Base-by-base conservation (phyloP, 1,284 basidiomycete genomes). In the Phylloporus sp. region DNA sequence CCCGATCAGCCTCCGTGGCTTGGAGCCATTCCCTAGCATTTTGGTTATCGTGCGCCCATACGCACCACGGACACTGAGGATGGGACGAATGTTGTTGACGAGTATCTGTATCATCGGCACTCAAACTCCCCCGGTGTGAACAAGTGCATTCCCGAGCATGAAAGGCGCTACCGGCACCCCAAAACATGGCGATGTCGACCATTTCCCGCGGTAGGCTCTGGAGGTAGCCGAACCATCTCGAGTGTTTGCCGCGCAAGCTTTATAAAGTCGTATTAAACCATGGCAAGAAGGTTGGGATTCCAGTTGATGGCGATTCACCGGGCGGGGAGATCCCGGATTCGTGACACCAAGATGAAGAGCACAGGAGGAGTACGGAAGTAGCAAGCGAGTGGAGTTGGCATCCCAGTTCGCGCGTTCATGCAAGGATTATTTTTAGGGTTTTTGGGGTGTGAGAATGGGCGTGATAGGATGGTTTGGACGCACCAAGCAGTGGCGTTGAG, bases 141-240 rank as follows among this genome's bases (percentile, higher is more conserved):
- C 70, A 71, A 35, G 66, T 71, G 65, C 72, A 79, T 35, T 64
- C 39, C 53, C 23, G 67, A 32, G 68, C 55, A 37, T 69, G 64
- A 37, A 72, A 64, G 45, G 68, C 68, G 63, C 81, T 74, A 58
- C 68, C 65, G 43, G 73, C 73, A 63, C 79, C 81, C 93, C 93
- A 94, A 71, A 94, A 87, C 35, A 90, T 71, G 52, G 90, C 90
- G 55, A 93, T 83, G 62, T 88, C 86, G 27, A 90, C 85, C 7
- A 78, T 74, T 53, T 80, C 76, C 62, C 67, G 69, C 12, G 91
- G 89, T 11, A 94, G 82, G 19, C 90, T 89, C 71, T 89, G 85
- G 19, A 94, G 73, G 78, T 94, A 94, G 53, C 85, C 87, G 71
- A 78, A 82, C 91, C 91, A 94, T 62, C 81, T 81, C 8, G 93